Conservation (phyloP, 2,329 filamentous ascomycete genomes). For the Coleophoma cylindrospora region DNA sequence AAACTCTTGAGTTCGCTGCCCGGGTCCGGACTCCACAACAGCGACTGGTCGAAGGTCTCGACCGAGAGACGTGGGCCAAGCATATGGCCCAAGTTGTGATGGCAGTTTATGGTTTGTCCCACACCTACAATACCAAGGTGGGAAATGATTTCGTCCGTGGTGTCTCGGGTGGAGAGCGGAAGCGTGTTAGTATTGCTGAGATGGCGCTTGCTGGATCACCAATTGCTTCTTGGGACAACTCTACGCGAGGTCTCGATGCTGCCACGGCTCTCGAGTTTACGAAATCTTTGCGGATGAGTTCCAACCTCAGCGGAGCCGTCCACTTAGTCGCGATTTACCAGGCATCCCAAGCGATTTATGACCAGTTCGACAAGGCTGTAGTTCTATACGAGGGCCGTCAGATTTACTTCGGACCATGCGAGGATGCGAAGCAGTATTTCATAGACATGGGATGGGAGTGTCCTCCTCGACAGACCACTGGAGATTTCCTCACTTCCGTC, state of each 20-base stretch:
- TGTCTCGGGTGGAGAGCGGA: slow-evolving; percentile 66
- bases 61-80: slow-evolving; percentile 44
- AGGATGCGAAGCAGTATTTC: slow-evolving; percentile 65
- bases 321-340: slow-evolving; percentile 70
- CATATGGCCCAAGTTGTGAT: slow-evolving; percentile 52
- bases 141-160: slow-evolving; percentile 70
- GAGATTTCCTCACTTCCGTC: slow-evolving; percentile 76
- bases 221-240: slow-evolving; percentile 25
- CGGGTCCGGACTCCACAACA: slow-evolving; percentile 62
- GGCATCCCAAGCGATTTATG: slow-evolving; percentile 64
- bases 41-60: slow-evolving; percentile 48
- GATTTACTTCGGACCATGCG: slow-evolving; percentile 66
- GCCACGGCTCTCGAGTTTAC: slow-evolving; percentile 72
- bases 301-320: slow-evolving; percentile 59
- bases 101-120: slow-evolving; percentile 66
- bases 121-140: slow-evolving; percentile 68
- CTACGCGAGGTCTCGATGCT: slow-evolving; percentile 67
- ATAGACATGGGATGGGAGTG: slow-evolving; percentile 65
- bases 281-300: slow-evolving; percentile 57
- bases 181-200: slow-evolving; percentile 79
- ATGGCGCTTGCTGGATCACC: slow-evolving; percentile 56
- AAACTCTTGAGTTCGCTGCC: slow-evolving; percentile 71
- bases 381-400: slow-evolving; percentile 65
- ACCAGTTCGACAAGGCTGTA: slow-evolving; percentile 65
- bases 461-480: slow-evolving; percentile 45